Base-by-base conservation (phyloP, 495 filamentous ascomycete genomes). In the Penicillium flavigenum region DNA sequence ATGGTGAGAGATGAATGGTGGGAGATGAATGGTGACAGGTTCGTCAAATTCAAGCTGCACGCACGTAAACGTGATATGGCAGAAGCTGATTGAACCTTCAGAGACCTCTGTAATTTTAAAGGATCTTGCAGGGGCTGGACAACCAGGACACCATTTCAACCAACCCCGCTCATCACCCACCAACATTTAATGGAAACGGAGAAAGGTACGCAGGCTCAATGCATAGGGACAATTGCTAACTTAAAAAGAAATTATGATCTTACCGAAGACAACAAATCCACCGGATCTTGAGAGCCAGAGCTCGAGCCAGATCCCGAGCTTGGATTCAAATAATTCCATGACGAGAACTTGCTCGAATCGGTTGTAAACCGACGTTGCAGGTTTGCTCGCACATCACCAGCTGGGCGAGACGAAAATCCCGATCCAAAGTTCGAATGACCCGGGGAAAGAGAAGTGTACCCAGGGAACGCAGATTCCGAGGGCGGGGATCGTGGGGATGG, bases 341-440 rank as follows among this genome's bases (percentile, higher is more conserved):
- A 65, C 63, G 90, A 88, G 72, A 95, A 79, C 74, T 88, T 89
- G 66, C 91, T 89, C 54, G 90, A 88, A 65, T 94, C 90, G 27
- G 91, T 94, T 54, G 94, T 98, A 78, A 97, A 97, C 58, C 94
- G 88, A 71, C 94, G 88, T 72, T 92, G 90, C 61, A 96, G 77
- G 60, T 85, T 86, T 42, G 81, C 80, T 71, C 91, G 83, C 51
- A 81, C 79, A 61, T 91, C 88, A 61, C 80, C 82, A 36, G 72
- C 66, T 11, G 78, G 80, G 47, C 76, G 76, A 62, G 53, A 39
- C 2, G 80, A 80, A 57, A 80, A 80, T 24, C 76, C 78, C 48
- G 83, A 76, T 60, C 83, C 76, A 53, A 81, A 74, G 56, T 71
- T 83, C 57, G 79, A 79, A 69, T 83, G 83, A 66, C 83, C 84